Percentiles rank a stretch among this genome's conserved stretches.
These are phyloP conservation scores for Leishmania gerbilli DNA, from an alignment of 208 protist genomes.

Conservation along the genomic window DNA sequence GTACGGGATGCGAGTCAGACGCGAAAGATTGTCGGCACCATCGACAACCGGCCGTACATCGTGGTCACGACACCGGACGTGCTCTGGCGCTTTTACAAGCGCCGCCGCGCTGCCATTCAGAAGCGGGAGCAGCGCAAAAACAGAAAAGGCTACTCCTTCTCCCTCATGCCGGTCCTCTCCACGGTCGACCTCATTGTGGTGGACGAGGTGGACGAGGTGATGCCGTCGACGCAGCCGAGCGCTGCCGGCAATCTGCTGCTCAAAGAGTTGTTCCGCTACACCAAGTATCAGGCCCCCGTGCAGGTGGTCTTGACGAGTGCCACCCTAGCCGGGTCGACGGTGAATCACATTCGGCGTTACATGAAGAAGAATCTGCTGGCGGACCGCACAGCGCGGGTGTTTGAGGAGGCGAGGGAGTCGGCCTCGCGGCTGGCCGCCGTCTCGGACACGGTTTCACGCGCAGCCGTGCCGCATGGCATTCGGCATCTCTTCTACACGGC, in stretches of 20 bases:
- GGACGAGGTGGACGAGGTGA: slow-evolving; percentile 89
- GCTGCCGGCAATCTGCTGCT: slow-evolving; percentile 83
- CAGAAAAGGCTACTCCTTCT: slow-evolving; percentile 60
- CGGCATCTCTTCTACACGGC: slow-evolving; percentile 81
- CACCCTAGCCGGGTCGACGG: slow-evolving; percentile 80
- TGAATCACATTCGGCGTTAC: slow-evolving; percentile 88
- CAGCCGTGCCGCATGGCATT: slow-evolving; percentile 69
- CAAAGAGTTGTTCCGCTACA: slow-evolving; percentile 80
- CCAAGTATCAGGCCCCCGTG: slow-evolving; percentile 87
- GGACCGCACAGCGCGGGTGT: slow-evolving; percentile 68
- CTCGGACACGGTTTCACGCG: slow-evolving; percentile 52
- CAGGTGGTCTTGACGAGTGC: slow-evolving; percentile 90
- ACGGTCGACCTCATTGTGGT: slow-evolving; percentile 82
- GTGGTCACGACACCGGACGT: slow-evolving; percentile 79
- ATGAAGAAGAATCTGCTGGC: slow-evolving; percentile 89
- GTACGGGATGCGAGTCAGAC: slow-evolving; percentile 45
- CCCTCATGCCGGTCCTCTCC: slow-evolving; percentile 70
- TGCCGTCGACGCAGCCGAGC: slow-evolving; percentile 59
- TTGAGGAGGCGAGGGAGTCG: slow-evolving; percentile 44
- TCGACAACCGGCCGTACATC: slow-evolving; percentile 84
- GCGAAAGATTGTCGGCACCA: slow-evolving; percentile 36
- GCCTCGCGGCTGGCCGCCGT: slow-evolving; percentile 21
- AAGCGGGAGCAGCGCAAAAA: slow-evolving; percentile 43
- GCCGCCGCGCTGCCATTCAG: slow-evolving; percentile 47
- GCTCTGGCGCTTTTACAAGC: slow-evolving; percentile 73